phyloP scores from a whole-genome alignment of 2,329 filamentous ascomycete genomes.

The Dryadomyces quercivorus region DNA sequence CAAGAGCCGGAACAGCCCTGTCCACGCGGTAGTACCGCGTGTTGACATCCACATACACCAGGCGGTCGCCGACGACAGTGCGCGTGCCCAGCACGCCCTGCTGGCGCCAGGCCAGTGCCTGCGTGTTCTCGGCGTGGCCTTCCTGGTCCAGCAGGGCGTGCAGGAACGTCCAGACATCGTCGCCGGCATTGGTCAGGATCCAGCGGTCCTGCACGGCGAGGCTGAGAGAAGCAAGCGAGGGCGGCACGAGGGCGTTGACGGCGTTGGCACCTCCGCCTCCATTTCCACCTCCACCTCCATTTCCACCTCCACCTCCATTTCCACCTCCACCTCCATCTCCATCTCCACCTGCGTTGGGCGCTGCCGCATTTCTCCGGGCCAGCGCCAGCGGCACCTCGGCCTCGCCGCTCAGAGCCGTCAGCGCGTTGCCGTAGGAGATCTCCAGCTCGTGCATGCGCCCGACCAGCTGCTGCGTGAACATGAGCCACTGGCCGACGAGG shows the following conservation, averaged over 20 bases:
- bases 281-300: no score
- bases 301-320: no score
- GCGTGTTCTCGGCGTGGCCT: constrained; percentile 20
- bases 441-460: constrained; percentile 46
- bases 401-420: constrained; percentile 34
- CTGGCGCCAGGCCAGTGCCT: constrained; percentile 17
- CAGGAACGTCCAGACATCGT: constrained; percentile 35
- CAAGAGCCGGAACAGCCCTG: neutral
- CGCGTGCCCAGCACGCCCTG: constrained; percentile 24
- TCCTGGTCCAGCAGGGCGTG: constrained; percentile 33
- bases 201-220: constrained; percentile 39
- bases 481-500: constrained; percentile 44
- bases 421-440: constrained; percentile 34
- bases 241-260: neutral
- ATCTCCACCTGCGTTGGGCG: neutral
- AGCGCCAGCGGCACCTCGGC: neutral
- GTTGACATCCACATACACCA: constrained; percentile 34
- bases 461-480: constrained; percentile 40
- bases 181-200: constrained; percentile 40
- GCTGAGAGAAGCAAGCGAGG: constrained; percentile 19
- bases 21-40: constrained; percentile 37
- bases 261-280: no score
- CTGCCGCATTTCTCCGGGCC: neutral
- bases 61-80: constrained; percentile 15
- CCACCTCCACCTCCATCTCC: no score